A percentile compares a stretch with the other conserved stretches of the same genome.
These are phyloP conservation scores for Musa beccarii DNA, from an alignment of 176 grass and related monocot species.

Conservation along the genomic window DNA sequence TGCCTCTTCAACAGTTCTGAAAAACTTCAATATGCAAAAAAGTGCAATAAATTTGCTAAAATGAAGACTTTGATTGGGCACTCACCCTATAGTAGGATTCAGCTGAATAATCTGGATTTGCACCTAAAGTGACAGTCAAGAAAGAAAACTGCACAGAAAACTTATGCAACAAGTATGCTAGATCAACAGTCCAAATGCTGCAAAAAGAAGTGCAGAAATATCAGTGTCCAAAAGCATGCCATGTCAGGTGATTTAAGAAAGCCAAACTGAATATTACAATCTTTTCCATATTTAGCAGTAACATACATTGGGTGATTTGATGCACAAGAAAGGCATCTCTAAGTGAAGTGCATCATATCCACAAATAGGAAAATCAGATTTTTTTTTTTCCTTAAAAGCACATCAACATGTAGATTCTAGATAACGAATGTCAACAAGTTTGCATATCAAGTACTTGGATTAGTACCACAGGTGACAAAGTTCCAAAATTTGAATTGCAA, in stretches of 20 bases:
- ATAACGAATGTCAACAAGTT: too few species aligned
- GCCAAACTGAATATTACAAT: too few species aligned
- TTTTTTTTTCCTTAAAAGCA: too few species aligned
- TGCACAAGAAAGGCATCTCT: too few species aligned
- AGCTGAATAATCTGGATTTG: constrained; percentile 75
- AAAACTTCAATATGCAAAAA: background rate
- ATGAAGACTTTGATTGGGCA: background rate
- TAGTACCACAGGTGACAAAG: too few species aligned
- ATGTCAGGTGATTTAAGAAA: background rate
- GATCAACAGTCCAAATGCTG: constrained; percentile 90
- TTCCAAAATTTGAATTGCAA: too few species aligned
- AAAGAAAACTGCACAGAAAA: constrained; percentile 86
- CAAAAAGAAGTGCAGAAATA: constrained; percentile 18
- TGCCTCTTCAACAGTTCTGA: background rate
- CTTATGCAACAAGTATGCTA: constrained; percentile 72
- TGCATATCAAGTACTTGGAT: too few species aligned
- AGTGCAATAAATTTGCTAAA: background rate
- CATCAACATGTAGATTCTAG: too few species aligned
- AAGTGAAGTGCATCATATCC: too few species aligned
- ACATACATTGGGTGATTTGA: too few species aligned
- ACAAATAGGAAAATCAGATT: too few species aligned
- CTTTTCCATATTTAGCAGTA: too few species aligned
- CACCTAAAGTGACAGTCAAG: constrained; percentile 82
- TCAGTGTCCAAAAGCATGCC: background rate
- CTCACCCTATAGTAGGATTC: constrained; percentile 80